These are phyloP conservation scores for Debaryomyces psychrophilus DNA, from an alignment of 1,139 yeast species.

Conservation along the genomic window DNA sequence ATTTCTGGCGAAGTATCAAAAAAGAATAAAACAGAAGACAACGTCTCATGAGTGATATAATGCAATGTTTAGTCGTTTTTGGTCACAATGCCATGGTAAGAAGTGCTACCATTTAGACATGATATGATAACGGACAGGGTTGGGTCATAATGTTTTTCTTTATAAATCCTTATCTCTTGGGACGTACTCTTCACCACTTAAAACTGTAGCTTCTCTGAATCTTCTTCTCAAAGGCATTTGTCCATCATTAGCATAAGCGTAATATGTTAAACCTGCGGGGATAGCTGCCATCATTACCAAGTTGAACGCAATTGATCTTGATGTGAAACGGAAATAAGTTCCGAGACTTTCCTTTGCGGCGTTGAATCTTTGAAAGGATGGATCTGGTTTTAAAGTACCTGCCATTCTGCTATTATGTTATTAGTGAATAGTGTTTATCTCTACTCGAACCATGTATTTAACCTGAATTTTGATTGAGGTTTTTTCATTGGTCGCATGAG, in stretches of 20 bases:
- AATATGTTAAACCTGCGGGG: conserved; percentile 41
- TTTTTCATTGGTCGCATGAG: conserved; percentile 9
- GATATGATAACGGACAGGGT: conserved; percentile 4
- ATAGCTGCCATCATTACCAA: conserved; percentile 41
- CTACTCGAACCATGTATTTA: neutral
- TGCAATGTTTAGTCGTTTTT: conserved; percentile 6
- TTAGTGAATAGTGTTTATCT: neutral
- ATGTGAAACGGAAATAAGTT: conserved; percentile 48
- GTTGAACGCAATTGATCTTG: conserved; percentile 42
- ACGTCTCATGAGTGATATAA: conserved; percentile 4
- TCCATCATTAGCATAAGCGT: conserved; percentile 45
- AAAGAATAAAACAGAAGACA: neutral
- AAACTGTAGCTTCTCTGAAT: conserved; percentile 41
- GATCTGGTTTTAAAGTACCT: conserved; percentile 49
- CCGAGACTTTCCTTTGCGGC: conserved; percentile 47
- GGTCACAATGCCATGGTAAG: conserved; percentile 4
- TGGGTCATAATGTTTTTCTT: conserved; percentile 10
- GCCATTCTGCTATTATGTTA: conserved; percentile 35
- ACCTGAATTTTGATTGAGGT: conserved; percentile 5
- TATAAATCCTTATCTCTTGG: conserved; percentile 53
- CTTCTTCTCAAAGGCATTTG: conserved; percentile 34
- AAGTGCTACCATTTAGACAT: neutral
- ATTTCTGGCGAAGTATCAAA: conserved; percentile 2
- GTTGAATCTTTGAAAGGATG: conserved; percentile 47
- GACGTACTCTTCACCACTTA: conserved; percentile 42